Base-by-base conservation (phyloP, 1,284 basidiomycete genomes). In the Coriolopsis trogii region DNA sequence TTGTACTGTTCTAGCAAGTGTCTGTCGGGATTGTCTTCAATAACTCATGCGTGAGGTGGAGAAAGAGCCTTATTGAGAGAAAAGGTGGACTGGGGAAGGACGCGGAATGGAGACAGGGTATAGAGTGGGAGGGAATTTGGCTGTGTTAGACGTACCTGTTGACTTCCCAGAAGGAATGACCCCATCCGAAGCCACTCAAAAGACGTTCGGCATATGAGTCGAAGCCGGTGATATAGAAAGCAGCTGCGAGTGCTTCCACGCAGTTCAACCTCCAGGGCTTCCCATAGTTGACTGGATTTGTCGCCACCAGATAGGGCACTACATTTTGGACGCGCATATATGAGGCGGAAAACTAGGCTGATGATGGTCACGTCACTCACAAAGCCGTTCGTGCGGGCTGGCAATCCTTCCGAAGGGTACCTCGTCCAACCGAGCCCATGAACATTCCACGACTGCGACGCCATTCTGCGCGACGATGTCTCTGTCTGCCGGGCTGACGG, bases 401-500 rank as follows among this genome's bases (percentile, higher is more conserved):
- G 91, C 84, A 63, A 98, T 96, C 72, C 97, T 98, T 46, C 81
- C 78, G 67, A 97, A 99, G 0, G 96, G 96, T 2, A 98, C 87
- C 58, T 98, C 95, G 47, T 95, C 92, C 6, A 98, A 73, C 18
- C 95, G 80, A 2, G 96, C 96, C 96, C 96, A 99, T 4, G 93
- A 95, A 69, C 95, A 98, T 68, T 99, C 96, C 2, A 99, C 94
- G 7, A 99, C 96, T 0, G 96, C 96, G 1, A 98, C 73, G 0
- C 96, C 96, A 34, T 78, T 76, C 52, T 82, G 78, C 3, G 80
- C 75, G 12, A 98, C 75, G 45, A 95, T 84, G n/a, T 90, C 86
- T 15, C 84, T 81, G 67, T 99, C 96, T 0, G 87, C 81, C 0
- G 93, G 94, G 41, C 87, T 91, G 24, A 98, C 81, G 3, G 91